A percentile compares a stretch with the other conserved stretches of the same genome.
Evolutionary conservation across 2,329 filamentous ascomycete genomes (phyloP).

Genomic region (Neofusicoccum ribis): DNA sequence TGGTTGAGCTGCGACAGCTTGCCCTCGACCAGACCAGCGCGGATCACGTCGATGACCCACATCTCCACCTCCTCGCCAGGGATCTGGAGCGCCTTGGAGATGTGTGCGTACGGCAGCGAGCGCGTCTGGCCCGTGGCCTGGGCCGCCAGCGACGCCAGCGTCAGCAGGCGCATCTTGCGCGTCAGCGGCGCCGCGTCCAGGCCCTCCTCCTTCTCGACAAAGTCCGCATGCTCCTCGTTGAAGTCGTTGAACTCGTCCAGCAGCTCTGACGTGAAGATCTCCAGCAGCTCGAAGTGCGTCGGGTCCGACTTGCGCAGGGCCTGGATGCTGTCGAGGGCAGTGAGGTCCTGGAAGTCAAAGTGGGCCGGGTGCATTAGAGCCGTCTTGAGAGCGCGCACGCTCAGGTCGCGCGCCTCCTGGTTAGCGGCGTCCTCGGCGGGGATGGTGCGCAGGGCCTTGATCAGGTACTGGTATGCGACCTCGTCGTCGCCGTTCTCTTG

Average conservation of each 20-base stretch:
- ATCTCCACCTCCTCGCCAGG: constrained; percentile 84
- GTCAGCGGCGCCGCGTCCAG: constrained; percentile 72
- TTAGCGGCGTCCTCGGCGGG: constrained; percentile 58
- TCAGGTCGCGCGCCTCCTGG: constrained; percentile 58
- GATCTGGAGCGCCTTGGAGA: constrained; percentile 82
- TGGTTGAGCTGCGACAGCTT: constrained; percentile 91
- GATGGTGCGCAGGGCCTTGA: constrained; percentile 76
- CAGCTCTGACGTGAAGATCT: constrained; percentile 92
- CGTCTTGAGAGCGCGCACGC: constrained; percentile 64
- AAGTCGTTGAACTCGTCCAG: constrained; percentile 97
- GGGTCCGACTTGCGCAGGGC: constrained; percentile 82
- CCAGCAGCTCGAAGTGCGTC: constrained; percentile 85
- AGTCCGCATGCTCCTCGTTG: constrained; percentile 84
- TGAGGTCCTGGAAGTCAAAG: constrained; percentile 73
- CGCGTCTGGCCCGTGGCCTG: constrained; percentile 68
- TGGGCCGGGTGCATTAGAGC: constrained; percentile 66
- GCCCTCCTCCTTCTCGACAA: constrained; percentile 74
- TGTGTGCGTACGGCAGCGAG: constrained; percentile 83
- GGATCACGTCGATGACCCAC: constrained; percentile 98
- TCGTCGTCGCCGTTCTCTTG: constrained; percentile 74
- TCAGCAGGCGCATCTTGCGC: constrained; percentile 95
- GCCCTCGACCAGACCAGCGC: constrained; percentile 91
- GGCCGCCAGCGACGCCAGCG: constrained; percentile 85
- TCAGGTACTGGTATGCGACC: constrained; percentile 72
- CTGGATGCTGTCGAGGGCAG: constrained; percentile 74